These are phyloP conservation scores for Chamaecrista fasciculata DNA, from an alignment of 306 rosid genomes.

Conservation along the genomic window DNA sequence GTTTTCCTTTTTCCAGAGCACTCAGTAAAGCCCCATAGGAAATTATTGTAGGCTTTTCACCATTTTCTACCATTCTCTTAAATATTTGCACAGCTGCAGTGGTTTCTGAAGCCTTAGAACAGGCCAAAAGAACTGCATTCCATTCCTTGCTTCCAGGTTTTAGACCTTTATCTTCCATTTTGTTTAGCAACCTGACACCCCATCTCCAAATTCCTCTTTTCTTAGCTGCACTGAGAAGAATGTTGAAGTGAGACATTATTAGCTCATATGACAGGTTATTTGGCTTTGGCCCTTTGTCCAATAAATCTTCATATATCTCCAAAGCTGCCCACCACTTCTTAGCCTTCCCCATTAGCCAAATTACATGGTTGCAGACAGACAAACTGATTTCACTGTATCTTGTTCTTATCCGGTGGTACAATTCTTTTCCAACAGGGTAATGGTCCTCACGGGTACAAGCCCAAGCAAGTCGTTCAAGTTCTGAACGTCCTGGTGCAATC, in stretches of 20 bases:
- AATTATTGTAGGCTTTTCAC: slow-evolving; percentile 80
- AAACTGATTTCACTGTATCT: slow-evolving; percentile 58
- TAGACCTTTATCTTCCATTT: slow-evolving; percentile 94
- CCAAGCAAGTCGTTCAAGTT: slow-evolving; percentile 76
- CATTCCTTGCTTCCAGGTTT: slow-evolving; percentile 85
- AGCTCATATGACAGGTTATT: slow-evolving; percentile 84
- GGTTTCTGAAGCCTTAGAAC: slow-evolving; percentile 90
- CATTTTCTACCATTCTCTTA: slow-evolving; percentile 90
- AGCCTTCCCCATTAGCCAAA: slow-evolving; percentile 95
- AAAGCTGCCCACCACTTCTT: slow-evolving; percentile 98
- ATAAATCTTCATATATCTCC: slow-evolving; percentile 84
- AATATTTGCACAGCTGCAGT: slow-evolving; percentile 76
- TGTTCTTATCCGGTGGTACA: slow-evolving; percentile 70
- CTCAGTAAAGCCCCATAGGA: slow-evolving; percentile 93
- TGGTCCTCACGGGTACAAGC: slow-evolving; percentile 93
- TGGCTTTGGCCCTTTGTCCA: slow-evolving; percentile 92
- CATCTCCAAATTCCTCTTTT: slow-evolving; percentile 87
- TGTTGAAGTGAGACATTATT: slow-evolving; percentile 68
- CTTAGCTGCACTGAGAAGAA: slow-evolving; percentile 77
- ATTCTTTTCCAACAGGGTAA: slow-evolving; percentile 69
- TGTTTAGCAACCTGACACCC: slow-evolving; percentile 89
- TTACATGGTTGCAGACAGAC: slow-evolving; percentile 85
- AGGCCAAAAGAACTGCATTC: slow-evolving; percentile 91
- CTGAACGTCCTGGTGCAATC: slow-evolving; percentile 53
- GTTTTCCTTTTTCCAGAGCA: slow-evolving; percentile 93